Evolutionary conservation across 2,329 filamentous ascomycete genomes (phyloP).

Genomic region (Coleophoma cylindrospora): DNA sequence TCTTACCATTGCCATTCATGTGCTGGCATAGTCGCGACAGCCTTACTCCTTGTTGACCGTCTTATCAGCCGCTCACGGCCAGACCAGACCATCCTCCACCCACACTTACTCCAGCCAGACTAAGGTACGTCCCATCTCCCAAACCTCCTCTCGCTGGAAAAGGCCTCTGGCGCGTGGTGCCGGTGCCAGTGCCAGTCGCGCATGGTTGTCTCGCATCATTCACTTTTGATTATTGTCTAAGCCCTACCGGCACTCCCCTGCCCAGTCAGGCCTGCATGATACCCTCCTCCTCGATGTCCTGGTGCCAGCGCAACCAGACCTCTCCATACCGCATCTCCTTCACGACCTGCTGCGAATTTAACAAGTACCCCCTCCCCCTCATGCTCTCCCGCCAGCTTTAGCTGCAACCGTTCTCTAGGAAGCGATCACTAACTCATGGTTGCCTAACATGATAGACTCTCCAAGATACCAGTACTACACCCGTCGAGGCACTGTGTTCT

Average conservation of each 20-base stretch:
- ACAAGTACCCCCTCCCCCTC: conserved; percentile 1
- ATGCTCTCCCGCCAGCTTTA: background rate
- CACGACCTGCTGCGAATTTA: conserved; percentile 1
- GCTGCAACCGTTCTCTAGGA: conserved; percentile 1
- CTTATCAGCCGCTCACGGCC: conserved; percentile 2
- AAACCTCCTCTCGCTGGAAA: background rate
- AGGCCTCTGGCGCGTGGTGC: too few species aligned
- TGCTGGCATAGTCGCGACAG: conserved; percentile 8
- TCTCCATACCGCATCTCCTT: conserved; percentile 3
- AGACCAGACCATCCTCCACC: background rate
- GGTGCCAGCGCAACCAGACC: conserved; percentile 8
- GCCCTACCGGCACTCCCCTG: conserved; percentile 12
- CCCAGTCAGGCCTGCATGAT: conserved; percentile 7
- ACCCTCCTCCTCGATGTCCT: conserved; percentile 3
- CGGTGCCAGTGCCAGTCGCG: conserved; percentile 3
- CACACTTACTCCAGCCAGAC: background rate
- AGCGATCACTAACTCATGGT: conserved; percentile 12
- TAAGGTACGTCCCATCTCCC: conserved; percentile 8
- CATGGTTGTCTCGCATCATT: conserved; percentile 1
- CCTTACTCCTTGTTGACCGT: conserved; percentile 9
- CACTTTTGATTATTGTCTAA: conserved; percentile 6
- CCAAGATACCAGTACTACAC: conserved; percentile 16
- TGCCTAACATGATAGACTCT: conserved; percentile 22
- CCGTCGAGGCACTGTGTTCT: conserved; percentile 20
- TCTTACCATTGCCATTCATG: conserved; percentile 6